These are phyloP conservation scores for Talaromyces sp. DNA, from an alignment of 2,329 filamentous ascomycete species.

Conservation along the genomic window DNA sequence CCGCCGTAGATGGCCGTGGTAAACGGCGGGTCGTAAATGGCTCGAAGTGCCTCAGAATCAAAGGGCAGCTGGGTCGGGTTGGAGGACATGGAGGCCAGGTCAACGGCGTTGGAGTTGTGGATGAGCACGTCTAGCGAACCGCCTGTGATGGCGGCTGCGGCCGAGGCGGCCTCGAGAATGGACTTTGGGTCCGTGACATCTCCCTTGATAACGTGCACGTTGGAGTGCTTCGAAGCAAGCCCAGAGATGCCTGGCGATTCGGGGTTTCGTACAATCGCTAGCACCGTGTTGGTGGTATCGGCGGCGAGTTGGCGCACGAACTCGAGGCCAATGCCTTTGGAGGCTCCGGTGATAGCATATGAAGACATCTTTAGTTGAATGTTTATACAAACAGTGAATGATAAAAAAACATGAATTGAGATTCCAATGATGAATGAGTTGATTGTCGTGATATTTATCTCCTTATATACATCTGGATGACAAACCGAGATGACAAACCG, in stretches of 20 bases:
- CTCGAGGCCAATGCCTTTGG: slow-evolving; percentile 29
- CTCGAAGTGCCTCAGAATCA: not conserved
- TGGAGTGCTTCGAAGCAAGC: slow-evolving; percentile 15
- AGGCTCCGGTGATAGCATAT: slow-evolving; percentile 32
- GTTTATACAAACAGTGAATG: too few relatives aligned
- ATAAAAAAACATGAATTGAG: too few relatives aligned
- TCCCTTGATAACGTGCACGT: slow-evolving; percentile 33
- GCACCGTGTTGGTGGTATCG: slow-evolving; percentile 29
- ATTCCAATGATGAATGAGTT: not conserved
- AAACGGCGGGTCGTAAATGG: slow-evolving; percentile 19
- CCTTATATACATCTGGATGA: not conserved
- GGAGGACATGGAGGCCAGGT: slow-evolving; percentile 13
- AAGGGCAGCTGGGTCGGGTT: slow-evolving; percentile 13
- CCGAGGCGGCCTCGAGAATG: slow-evolving; percentile 30
- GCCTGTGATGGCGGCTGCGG: slow-evolving; percentile 27
- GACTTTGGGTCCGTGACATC: slow-evolving; percentile 25
- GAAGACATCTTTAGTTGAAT: slow-evolving; percentile 22
- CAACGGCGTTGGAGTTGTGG: slow-evolving; percentile 34
- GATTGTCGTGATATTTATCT: not conserved
- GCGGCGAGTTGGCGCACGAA: slow-evolving; percentile 25
- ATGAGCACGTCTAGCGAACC: slow-evolving; percentile 40
- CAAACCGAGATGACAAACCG: not conserved
- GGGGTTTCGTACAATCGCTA: slow-evolving; percentile 36
- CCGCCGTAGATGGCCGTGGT: slow-evolving; percentile 26
- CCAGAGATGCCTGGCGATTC: slow-evolving; percentile 23